These are phyloP conservation scores for Candida gorgasii DNA, from an alignment of 805 yeast genomes.

Conservation along the genomic window DNA sequence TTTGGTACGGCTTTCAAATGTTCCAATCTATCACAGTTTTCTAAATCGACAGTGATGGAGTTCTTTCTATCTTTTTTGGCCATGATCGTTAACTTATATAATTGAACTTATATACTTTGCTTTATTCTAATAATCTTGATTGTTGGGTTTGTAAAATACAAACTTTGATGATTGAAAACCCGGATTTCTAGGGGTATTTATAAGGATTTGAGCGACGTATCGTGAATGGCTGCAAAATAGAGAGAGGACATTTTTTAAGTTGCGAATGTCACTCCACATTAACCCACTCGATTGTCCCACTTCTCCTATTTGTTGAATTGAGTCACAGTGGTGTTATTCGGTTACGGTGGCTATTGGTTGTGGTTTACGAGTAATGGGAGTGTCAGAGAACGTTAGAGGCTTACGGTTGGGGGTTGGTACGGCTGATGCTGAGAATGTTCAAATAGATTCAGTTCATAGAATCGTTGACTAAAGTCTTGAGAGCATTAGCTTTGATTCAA, in stretches of 20 bases:
- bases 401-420: too few relatives aligned
- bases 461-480: too few relatives aligned
- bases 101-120: neutral
- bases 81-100: conserved; percentile 18
- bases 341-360: too few relatives aligned
- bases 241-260: neutral
- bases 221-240: conserved; percentile 6
- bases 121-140: conserved; percentile 2
- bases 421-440: too few relatives aligned
- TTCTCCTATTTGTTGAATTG: conserved; percentile 2
- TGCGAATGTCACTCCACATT: conserved; percentile 9
- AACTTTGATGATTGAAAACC: neutral
- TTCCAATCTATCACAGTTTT: conserved; percentile 37
- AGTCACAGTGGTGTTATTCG: neutral
- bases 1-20: conserved; percentile 42
- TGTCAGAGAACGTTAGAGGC: too few relatives aligned
- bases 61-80: conserved; percentile 31
- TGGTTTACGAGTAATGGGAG: too few relatives aligned
- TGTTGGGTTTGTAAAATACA: conserved; percentile 2
- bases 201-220: conserved; percentile 1
- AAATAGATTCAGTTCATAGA: too few relatives aligned
- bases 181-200: neutral
- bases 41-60: conserved; percentile 34
- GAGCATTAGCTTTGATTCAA: too few relatives aligned
- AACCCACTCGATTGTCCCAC: conserved; percentile 8